A percentile compares a stretch with the other conserved stretches of the same genome.
These are phyloP conservation scores for Parastagonospora nodorum DNA, from an alignment of 2,329 filamentous ascomycete species.

Conservation along the genomic window DNA sequence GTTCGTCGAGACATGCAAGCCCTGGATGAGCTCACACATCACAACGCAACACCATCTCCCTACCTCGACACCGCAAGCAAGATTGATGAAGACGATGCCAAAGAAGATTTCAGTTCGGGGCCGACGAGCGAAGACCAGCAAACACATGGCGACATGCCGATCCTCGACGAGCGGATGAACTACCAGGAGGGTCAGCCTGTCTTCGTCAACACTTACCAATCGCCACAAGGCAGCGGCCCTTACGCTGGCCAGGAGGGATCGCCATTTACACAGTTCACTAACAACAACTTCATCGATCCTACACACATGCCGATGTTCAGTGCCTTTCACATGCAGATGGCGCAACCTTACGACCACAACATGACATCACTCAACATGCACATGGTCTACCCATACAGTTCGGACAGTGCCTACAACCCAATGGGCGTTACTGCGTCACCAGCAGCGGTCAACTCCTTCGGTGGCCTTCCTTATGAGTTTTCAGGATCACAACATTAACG, in stretches of 20 bases:
- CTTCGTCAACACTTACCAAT: conserved; percentile 2
- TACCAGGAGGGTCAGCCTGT: no score
- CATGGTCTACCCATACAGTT: not conserved
- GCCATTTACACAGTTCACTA: not conserved
- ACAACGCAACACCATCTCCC: no score
- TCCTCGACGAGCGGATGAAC: no score
- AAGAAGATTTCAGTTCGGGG: no score
- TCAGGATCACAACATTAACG: no score
- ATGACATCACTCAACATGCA: not conserved
- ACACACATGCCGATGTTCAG: conserved; percentile 12
- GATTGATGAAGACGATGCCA: not conserved
- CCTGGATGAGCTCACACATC: no score
- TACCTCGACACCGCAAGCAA: no score
- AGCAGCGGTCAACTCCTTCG: conserved; percentile 7
- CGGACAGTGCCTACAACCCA: not conserved
- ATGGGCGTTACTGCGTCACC: conserved; percentile 1
- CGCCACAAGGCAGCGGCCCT: not conserved
- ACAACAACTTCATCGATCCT: not conserved
- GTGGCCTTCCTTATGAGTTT: conserved; percentile 11
- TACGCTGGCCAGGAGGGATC: conserved; percentile 3
- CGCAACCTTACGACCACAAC: conserved; percentile 2
- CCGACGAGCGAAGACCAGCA: no score
- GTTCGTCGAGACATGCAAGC: no score
- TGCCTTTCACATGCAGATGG: conserved; percentile 6
- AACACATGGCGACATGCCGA: no score